phyloP scores from a whole-genome alignment of 2,329 filamentous ascomycete species.

The Stagonosporopsis chrysanthemi region DNA sequence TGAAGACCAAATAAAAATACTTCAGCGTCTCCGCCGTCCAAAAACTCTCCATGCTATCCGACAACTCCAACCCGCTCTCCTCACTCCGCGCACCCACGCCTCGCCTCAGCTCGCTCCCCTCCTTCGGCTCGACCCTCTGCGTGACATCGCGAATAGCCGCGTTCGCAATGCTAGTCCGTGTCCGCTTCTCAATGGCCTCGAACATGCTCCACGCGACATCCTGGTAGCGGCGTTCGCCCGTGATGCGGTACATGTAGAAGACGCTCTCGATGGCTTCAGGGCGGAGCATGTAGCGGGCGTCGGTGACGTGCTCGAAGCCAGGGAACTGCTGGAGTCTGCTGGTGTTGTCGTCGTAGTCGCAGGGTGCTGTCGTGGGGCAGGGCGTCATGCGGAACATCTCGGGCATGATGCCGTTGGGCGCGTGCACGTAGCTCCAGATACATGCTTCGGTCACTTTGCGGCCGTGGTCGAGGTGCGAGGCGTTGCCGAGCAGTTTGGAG shows the following conservation, averaged over 20 bases:
- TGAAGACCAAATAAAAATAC: constrained; percentile 69
- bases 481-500: constrained; percentile 63
- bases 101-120: constrained; percentile 4
- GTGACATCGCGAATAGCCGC: constrained; percentile 65
- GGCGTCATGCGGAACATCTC: constrained; percentile 61
- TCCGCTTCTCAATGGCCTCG: constrained; percentile 65
- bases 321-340: constrained; percentile 29
- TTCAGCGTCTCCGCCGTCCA: constrained; percentile 73
- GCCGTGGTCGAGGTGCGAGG: constrained; percentile 61
- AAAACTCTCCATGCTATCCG: constrained; percentile 75
- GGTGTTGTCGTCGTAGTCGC: constrained; percentile 45
- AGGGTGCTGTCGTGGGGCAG: constrained; percentile 50
- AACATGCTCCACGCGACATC: constrained; percentile 79
- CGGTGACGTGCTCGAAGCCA: constrained; percentile 63
- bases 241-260: constrained; percentile 77
- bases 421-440: constrained; percentile 65
- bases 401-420: constrained; percentile 65
- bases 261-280: constrained; percentile 81
- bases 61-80: constrained; percentile 45
- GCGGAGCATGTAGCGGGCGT: constrained; percentile 66
- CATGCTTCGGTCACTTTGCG: constrained; percentile 66
- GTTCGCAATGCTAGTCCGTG: constrained; percentile 67
- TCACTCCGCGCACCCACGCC: constrained; percentile 1
- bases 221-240: constrained; percentile 68
- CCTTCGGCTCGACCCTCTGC: constrained; percentile 26